Evolutionary conservation across 371 early-diverging fungal genomes (phyloP).

Genomic region (Umbelopsis sp.): DNA sequence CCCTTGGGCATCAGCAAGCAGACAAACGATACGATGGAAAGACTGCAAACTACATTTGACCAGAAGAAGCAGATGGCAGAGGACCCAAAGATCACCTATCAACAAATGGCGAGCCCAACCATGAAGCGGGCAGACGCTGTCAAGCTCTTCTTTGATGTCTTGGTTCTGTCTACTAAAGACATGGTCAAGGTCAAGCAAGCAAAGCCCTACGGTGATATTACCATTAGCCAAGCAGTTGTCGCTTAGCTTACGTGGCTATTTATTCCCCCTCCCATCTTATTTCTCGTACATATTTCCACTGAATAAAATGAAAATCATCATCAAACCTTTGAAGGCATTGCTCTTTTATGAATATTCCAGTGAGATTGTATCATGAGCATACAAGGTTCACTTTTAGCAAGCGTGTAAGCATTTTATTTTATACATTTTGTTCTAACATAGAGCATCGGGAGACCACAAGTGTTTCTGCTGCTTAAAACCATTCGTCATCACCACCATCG

Average conservation of each 20-base stretch:
- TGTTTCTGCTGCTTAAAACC: background rate
- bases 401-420: background rate
- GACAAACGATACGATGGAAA: constrained; percentile 32
- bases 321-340: no score
- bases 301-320: background rate
- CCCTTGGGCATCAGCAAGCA: constrained; percentile 25
- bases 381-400: no score
- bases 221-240: constrained; percentile 14
- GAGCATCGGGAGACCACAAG: background rate
- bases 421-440: background rate
- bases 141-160: constrained; percentile 87
- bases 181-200: constrained; percentile 83
- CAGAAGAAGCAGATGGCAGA: constrained; percentile 10
- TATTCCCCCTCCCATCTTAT: background rate
- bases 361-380: no score
- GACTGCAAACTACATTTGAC: constrained; percentile 29
- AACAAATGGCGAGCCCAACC: constrained; percentile 35
- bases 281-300: constrained; percentile 10
- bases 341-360: no score
- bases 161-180: constrained; percentile 88
- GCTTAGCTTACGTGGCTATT: background rate
- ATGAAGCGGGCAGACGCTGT: constrained; percentile 67
- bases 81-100: constrained; percentile 23
- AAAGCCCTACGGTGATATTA: constrained; percentile 83
- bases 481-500: constrained; percentile 2